Evolutionary conservation across 768 basidiomycete genomes (phyloP), one percentile per base, ranked within the genome.

Genomic region (Polyporus arcularius): DNA sequence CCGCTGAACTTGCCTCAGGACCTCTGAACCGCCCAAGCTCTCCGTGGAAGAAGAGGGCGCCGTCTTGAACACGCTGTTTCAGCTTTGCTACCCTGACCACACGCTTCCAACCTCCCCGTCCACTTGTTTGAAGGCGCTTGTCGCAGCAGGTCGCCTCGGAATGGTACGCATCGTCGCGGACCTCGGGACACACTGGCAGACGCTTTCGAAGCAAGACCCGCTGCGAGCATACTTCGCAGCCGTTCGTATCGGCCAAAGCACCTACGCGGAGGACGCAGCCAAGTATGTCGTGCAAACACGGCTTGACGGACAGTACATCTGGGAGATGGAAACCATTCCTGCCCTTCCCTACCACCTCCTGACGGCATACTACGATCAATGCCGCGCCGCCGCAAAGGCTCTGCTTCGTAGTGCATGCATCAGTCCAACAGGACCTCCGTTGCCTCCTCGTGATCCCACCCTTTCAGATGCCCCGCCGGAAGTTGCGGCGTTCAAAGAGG

Each of bases 261-360:
- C 68, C 71, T 9, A 76, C 80, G 57, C 70, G 78, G 43, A 78
- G 80, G 53, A 80, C 82, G 1, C 82, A 79, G 0, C 48, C 9
- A 43, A 43, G 42, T 18, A 43, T 6, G 18, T 18, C 15, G 15
- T 43, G 2, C 6, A 15, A 1, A 6, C 6, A 18, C 42, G 15
- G 10, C 42, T 43, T 15, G 42, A 43, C 15, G 42, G 42, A 43
- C 15, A 15, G 42, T 50, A 50, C 21, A 18, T 50, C 32, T n/a
- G 14, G 7, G 48, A 50, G 48, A 50, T 50, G 48, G 26, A 28
- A 16, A 18, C 12, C 21, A 21, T 6, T 7, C 48, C 48, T 35
- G 18, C 18, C 10, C 28, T 7, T 7, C 15, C 32, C 9, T 30
- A 21, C 6, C 5, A 21, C 48, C 16, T 16, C 42, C 15, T 43